Base-by-base conservation (phyloP, 164 flowering plant species). In the Litsea cubeba region DNA sequence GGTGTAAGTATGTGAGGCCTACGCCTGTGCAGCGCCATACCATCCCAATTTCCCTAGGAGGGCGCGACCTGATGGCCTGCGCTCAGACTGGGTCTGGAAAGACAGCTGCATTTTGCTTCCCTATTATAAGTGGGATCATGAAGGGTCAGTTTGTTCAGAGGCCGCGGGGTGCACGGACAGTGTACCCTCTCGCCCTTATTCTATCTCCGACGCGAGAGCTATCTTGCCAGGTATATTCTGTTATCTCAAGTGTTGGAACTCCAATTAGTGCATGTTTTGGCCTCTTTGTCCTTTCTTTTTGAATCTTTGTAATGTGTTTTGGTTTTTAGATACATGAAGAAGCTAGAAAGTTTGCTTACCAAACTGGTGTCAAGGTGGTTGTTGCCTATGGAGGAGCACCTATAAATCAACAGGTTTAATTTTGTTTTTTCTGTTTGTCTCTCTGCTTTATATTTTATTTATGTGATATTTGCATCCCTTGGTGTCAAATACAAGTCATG, bases 91-190 rank as follows among this genome's bases (percentile, higher is more conserved):
- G 94, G 32, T 91, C 94, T 1, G 94, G 93, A 11, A 90, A 91
- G 87, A 91, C 97, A 0, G 97, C 97, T 76, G 94, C 97, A 23
- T 91, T 91, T 76, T 88, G 91, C 80, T 87, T 89, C 69, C 95
- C 95, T 1, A 89, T 90, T 65, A 90, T 90, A 58, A 81, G 88
- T 75, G 95, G 95, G 62, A 90, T 90, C 69, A 83, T 90, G 91
- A 83, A 35, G 50, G 88, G 83, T 32, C 88, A 86, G 69, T 54
- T 74, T 75, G 74, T 71, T 12, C 87, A 82, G 78, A 83, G 88
- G 76, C 89, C 89, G 5, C 85, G 89, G 51, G 86, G 86, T 23
- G 81, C 80, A 40, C 69, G 89, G 26, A 85, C 85, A 22, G 93
- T 81, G 11, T 89, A 79, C 71, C 95, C 95, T 4, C 87, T 87